phyloP scores from a whole-genome alignment of 306 rosid genomes.

The Ormosia semicastrata region DNA sequence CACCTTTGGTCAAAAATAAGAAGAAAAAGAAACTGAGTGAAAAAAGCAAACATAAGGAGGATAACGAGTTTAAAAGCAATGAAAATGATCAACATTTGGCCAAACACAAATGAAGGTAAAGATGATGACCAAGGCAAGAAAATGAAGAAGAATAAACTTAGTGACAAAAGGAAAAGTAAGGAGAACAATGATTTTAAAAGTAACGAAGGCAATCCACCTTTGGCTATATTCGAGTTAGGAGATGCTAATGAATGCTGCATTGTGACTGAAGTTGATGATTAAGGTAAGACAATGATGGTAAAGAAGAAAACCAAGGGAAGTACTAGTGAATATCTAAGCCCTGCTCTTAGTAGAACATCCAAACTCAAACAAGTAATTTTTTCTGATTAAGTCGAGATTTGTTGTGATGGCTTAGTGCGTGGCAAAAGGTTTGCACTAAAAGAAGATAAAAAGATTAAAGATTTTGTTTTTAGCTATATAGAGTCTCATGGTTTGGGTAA shows the following conservation, averaged over 20 bases:
- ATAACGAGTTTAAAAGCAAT: background rate
- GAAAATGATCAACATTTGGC: background rate
- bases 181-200: background rate
- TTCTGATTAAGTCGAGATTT: slow-evolving; percentile 59
- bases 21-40: background rate
- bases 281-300: background rate
- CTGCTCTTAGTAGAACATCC: slow-evolving; percentile 20
- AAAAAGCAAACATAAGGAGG: background rate
- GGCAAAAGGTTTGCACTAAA: too few species aligned
- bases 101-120: background rate
- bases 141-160: background rate
- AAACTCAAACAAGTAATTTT: slow-evolving; percentile 60
- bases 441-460: too few species aligned
- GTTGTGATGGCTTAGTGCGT: slow-evolving; percentile 28
- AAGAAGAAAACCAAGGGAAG: background rate
- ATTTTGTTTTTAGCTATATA: too few species aligned
- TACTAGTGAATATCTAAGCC: background rate
- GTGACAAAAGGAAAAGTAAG: background rate
- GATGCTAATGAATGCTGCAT: background rate
- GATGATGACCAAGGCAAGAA: background rate
- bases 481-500: slow-evolving; percentile 43
- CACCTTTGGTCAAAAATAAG: background rate
- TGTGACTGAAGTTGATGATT: slow-evolving; percentile 5
- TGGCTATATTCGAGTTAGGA: background rate
- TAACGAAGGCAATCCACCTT: slow-evolving; percentile 2